Conservation (phyloP, 2,329 filamentous ascomycete genomes). For the Talaromyces sp. region DNA sequence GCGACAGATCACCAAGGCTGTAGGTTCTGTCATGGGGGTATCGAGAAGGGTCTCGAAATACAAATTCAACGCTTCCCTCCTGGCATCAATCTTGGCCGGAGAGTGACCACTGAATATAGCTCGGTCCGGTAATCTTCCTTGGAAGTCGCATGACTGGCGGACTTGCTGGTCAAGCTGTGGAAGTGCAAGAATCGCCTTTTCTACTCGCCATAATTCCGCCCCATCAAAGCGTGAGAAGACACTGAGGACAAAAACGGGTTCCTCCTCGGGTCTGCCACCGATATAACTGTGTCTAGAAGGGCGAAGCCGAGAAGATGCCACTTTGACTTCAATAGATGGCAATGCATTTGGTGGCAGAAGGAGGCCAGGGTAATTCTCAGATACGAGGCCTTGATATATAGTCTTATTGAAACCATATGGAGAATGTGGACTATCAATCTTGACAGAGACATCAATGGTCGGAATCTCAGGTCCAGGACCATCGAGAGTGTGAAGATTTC, state of each 20-base stretch:
- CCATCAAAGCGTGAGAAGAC: slow-evolving; percentile 67
- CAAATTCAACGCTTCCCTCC: slow-evolving; percentile 72
- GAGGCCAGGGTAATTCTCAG: slow-evolving; percentile 82
- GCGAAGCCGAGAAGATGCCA: slow-evolving; percentile 91
- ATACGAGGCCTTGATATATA: slow-evolving; percentile 74
- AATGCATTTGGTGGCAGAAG: slow-evolving; percentile 84
- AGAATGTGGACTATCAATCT: slow-evolving; percentile 34
- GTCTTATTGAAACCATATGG: slow-evolving; percentile 35
- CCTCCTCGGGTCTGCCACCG: slow-evolving; percentile 78
- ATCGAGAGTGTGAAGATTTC: slow-evolving; percentile 19
- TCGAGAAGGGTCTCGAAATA: slow-evolving; percentile 87
- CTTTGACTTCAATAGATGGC: slow-evolving; percentile 77
- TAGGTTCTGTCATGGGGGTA: slow-evolving; percentile 71
- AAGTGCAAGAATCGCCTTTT: slow-evolving; percentile 83
- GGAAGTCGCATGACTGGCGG: slow-evolving; percentile 69
- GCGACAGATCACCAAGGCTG: slow-evolving; percentile 77
- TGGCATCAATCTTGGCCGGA: slow-evolving; percentile 86
- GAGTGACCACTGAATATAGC: slow-evolving; percentile 88
- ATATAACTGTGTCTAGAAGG: slow-evolving; percentile 84
- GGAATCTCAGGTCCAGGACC: slow-evolving; percentile 26
- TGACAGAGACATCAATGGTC: slow-evolving; percentile 37
- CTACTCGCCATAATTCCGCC: slow-evolving; percentile 81
- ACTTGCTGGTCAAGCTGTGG: slow-evolving; percentile 78
- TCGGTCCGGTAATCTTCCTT: slow-evolving; percentile 75
- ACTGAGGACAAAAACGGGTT: slow-evolving; percentile 89